Conservation (phyloP, 352 stramenopile genomes). For the Phytophthora vignae region DNA sequence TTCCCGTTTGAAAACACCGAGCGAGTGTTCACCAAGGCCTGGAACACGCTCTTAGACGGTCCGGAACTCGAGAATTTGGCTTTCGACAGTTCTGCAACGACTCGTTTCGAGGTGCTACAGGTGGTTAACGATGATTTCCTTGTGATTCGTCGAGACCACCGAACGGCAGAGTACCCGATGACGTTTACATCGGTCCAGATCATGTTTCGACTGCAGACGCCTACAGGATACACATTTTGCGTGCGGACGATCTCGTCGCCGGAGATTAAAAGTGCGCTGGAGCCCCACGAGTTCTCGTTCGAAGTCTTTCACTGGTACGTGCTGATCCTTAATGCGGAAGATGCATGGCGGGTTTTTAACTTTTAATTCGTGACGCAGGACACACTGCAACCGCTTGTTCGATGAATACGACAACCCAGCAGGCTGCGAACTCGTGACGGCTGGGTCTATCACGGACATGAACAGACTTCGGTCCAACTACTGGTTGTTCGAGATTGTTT, state of each 20-base stretch:
- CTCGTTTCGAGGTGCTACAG: conserved; percentile 56
- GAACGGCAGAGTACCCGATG: conserved; percentile 44
- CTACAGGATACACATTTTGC: conserved; percentile 55
- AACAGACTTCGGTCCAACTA: conserved; percentile 47
- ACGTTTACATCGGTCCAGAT: conserved; percentile 61
- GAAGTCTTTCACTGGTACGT: conserved; percentile 63
- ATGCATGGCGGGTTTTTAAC: not conserved
- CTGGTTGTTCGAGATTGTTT: conserved; percentile 71
- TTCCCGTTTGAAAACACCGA: conserved; percentile 40
- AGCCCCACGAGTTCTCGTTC: conserved; percentile 54
- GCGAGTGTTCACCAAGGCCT: conserved; percentile 41
- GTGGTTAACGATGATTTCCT: conserved; percentile 57
- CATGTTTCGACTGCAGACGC: conserved; percentile 63
- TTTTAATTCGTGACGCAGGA: conserved; percentile 21
- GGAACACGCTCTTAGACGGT: conserved; percentile 44
- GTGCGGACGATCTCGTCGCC: conserved; percentile 59
- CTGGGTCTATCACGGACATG: conserved; percentile 50
- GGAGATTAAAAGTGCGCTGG: conserved; percentile 49
- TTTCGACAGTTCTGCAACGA: conserved; percentile 47
- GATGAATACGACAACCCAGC: conserved; percentile 44
- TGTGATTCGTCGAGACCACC: conserved; percentile 57
- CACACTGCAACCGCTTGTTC: conserved; percentile 57
- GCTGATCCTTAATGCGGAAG: not conserved
- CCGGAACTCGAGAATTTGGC: conserved; percentile 42
- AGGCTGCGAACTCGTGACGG: conserved; percentile 57